Percentiles rank a stretch among this genome's conserved stretches.
Conservation (phyloP, 1,284 basidiomycete species). For the Pseudozyma hubeiensis region DNA sequence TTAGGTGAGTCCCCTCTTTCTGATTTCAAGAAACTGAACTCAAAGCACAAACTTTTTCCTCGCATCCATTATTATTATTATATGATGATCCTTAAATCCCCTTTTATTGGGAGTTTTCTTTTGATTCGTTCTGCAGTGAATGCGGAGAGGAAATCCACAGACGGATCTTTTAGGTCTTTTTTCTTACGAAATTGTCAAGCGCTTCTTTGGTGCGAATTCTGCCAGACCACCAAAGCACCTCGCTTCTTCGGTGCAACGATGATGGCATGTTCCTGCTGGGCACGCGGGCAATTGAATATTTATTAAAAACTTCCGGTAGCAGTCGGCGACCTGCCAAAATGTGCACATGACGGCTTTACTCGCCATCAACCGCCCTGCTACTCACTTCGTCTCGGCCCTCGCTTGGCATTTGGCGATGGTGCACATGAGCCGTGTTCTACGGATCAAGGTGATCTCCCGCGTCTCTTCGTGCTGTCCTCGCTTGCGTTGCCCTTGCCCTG, state of each 20-base stretch:
- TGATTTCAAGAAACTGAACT: slow-evolving; percentile 14
- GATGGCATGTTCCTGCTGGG: background rate
- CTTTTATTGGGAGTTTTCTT: slow-evolving; percentile 5
- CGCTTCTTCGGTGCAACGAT: too few species aligned
- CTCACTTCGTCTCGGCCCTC: slow-evolving; percentile 39
- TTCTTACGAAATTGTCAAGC: too few species aligned
- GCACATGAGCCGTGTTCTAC: slow-evolving; percentile 28
- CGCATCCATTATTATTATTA: too few species aligned
- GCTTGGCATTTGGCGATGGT: slow-evolving; percentile 2
- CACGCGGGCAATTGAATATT: slow-evolving; percentile 11
- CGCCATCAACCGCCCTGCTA: slow-evolving; percentile 23
- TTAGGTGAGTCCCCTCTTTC: slow-evolving; percentile 11
- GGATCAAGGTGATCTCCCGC: background rate
- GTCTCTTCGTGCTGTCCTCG: slow-evolving; percentile 5
- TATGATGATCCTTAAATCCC: too few species aligned
- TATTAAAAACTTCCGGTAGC: background rate
- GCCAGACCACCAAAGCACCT: too few species aligned
- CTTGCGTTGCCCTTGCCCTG: slow-evolving; percentile 12
- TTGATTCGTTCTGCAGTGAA: background rate
- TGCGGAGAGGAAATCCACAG: too few species aligned
- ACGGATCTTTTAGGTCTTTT: too few species aligned
- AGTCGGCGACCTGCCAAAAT: slow-evolving; percentile 25
- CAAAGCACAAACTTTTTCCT: slow-evolving; percentile 11
- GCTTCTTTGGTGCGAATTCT: too few species aligned
- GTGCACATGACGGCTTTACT: slow-evolving; percentile 18